These are phyloP conservation scores for Verruconis gallopava DNA, from an alignment of 2,329 filamentous ascomycete genomes.

Conservation along the genomic window DNA sequence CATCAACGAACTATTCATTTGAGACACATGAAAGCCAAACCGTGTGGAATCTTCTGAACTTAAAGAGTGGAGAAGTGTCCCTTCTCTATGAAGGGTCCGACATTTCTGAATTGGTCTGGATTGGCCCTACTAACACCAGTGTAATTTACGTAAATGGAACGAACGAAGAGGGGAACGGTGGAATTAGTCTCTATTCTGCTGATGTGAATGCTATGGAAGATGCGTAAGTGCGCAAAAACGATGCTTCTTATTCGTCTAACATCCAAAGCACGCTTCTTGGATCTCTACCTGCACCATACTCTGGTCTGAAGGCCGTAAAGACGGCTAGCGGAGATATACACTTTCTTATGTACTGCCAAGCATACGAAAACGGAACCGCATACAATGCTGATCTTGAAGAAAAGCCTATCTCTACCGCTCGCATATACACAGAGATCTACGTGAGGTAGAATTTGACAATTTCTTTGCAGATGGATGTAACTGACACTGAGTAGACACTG, in stretches of 20 bases:
- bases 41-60: slow-evolving; percentile 14
- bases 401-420: not conserved
- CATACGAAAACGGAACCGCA: slow-evolving; percentile 20
- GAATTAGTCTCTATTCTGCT: slow-evolving; percentile 27
- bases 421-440: not conserved
- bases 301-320: slow-evolving; percentile 23
- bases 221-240: slow-evolving; percentile 14
- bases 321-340: slow-evolving; percentile 18
- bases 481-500: slow-evolving; percentile 46
- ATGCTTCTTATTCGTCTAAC: not conserved
- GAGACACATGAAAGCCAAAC: not conserved
- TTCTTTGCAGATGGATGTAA: not conserved
- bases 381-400: slow-evolving; percentile 24
- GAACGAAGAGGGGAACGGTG: slow-evolving; percentile 15
- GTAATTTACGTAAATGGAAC: slow-evolving; percentile 19
- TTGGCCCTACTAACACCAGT: slow-evolving; percentile 18
- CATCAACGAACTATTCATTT: slow-evolving; percentile 13
- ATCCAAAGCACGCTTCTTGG: slow-evolving; percentile 17
- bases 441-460: not conserved
- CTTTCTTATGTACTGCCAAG: slow-evolving; percentile 16
- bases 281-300: slow-evolving; percentile 21
- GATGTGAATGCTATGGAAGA: slow-evolving; percentile 17
- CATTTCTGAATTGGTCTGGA: slow-evolving; percentile 19
- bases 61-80: slow-evolving; percentile 15
- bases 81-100: slow-evolving; percentile 14